A percentile compares a stretch with the other conserved stretches of the same genome.
These are phyloP conservation scores for Suillus decipiens DNA, from an alignment of 768 basidiomycete species.

Conservation along the genomic window DNA sequence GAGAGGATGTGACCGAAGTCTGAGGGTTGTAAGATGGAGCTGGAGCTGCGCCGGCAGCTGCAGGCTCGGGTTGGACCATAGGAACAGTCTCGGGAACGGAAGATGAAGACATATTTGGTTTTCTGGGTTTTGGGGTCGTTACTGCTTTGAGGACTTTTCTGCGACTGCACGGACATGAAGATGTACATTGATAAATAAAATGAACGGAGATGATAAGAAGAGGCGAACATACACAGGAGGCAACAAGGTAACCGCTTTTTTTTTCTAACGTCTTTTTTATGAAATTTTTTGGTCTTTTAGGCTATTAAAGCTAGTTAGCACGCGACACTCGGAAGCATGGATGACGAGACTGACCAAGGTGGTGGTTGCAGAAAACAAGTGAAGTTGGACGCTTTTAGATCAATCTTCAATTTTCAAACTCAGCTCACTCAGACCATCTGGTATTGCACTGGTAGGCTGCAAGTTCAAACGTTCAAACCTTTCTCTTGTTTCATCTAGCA, in stretches of 20 bases:
- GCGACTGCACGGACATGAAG: slow-evolving; percentile 40
- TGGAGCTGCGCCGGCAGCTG: slow-evolving; percentile 44
- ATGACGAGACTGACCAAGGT: slow-evolving; percentile 54
- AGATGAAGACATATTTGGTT: slow-evolving; percentile 60
- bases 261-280: slow-evolving; percentile 70
- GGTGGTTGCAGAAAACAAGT: slow-evolving; percentile 59
- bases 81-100: slow-evolving; percentile 55
- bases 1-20: slow-evolving; percentile 58
- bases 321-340: slow-evolving; percentile 16
- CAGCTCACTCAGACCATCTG: slow-evolving; percentile 27
- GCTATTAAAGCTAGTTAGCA: slow-evolving; percentile 36
- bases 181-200: slow-evolving; percentile 20
- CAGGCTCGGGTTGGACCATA: slow-evolving; percentile 51
- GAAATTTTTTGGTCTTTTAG: slow-evolving; percentile 58
- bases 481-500: not conserved
- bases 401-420: slow-evolving; percentile 40
- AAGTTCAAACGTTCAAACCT: not conserved
- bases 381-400: slow-evolving; percentile 20
- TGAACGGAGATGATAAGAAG: slow-evolving; percentile 17
- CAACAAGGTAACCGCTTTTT: slow-evolving; percentile 79
- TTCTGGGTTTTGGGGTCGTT: slow-evolving; percentile 74
- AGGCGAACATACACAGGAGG: slow-evolving; percentile 60
- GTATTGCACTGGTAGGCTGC: not conserved
- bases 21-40: slow-evolving; percentile 60
- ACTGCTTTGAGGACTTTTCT: slow-evolving; percentile 90